Conservation (phyloP, 2,329 filamentous ascomycete species). For the Ophiosphaerella narmari region DNA sequence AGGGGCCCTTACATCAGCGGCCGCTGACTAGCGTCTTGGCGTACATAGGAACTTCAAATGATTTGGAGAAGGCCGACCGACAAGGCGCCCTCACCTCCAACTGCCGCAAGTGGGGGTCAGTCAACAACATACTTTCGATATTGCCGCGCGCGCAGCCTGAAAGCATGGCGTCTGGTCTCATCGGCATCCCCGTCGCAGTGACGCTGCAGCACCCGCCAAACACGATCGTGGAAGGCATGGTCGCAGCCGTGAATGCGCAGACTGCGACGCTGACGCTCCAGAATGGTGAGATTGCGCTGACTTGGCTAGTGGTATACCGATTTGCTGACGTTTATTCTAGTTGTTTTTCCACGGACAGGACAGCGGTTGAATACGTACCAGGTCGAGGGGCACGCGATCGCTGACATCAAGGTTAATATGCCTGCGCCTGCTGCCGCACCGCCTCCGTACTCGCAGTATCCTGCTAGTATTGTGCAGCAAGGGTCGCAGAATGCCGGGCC, state of each 20-base stretch:
- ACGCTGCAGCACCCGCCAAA: constrained; percentile 69
- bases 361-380: constrained; percentile 59
- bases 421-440: constrained; percentile 21
- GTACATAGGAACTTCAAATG: not conserved
- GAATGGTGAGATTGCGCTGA: constrained; percentile 61
- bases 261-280: constrained; percentile 66
- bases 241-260: constrained; percentile 71
- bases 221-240: constrained; percentile 69
- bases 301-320: not conserved
- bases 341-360: constrained; percentile 60
- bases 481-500: constrained; percentile 6
- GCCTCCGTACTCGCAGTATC: constrained; percentile 27
- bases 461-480: constrained; percentile 17
- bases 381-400: constrained; percentile 62
- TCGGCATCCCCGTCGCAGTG: constrained; percentile 76
- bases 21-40: constrained; percentile 9
- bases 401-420: constrained; percentile 60
- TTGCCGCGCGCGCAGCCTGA: not conserved
- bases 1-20: not conserved
- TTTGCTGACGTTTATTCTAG: constrained; percentile 33
- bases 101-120: constrained; percentile 6
- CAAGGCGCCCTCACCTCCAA: constrained; percentile 9
- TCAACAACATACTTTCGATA: not conserved
- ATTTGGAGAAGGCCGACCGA: constrained; percentile 1
- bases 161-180: constrained; percentile 68